Evolutionary conservation across 225 moss, liverwort and hornwort genomes (phyloP).

Genomic region (Ulota crispa): DNA sequence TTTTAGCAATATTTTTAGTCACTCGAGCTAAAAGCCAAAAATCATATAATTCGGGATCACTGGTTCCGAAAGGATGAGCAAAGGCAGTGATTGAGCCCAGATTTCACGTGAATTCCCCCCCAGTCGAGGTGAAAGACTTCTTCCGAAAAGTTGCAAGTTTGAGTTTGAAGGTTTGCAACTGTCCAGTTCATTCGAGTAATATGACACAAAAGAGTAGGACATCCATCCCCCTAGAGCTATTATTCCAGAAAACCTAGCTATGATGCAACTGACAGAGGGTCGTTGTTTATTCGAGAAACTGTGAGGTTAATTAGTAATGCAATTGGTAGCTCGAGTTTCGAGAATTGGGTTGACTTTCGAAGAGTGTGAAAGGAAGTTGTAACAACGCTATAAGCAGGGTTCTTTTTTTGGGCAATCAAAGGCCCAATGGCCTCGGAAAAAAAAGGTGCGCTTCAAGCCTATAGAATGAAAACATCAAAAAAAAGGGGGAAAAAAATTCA

Average conservation of each 20-base stretch:
- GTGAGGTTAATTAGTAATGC: background rate
- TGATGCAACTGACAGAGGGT: background rate
- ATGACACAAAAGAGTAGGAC: background rate
- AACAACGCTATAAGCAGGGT: background rate
- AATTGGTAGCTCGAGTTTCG: background rate
- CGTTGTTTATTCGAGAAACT: background rate
- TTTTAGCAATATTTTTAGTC: no score
- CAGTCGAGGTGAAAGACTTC: background rate
- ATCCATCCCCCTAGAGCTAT: background rate
- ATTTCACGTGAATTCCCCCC: background rate
- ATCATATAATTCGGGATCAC: no score
- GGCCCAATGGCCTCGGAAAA: no score
- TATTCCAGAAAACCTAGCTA: background rate
- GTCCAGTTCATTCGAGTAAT: background rate
- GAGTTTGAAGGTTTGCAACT: background rate
- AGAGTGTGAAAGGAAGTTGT: no score
- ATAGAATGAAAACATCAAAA: no score
- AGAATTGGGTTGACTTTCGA: background rate
- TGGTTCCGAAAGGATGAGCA: background rate
- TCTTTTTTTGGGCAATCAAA: no score
- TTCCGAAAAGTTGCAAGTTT: background rate
- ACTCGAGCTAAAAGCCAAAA: no score
- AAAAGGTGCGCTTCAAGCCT: no score
- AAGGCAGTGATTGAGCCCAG: background rate
- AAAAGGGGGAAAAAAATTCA: no score